Evolutionary conservation across 805 yeast genomes (phyloP).

Genomic region (Helenozyma baotianmanensis): DNA sequence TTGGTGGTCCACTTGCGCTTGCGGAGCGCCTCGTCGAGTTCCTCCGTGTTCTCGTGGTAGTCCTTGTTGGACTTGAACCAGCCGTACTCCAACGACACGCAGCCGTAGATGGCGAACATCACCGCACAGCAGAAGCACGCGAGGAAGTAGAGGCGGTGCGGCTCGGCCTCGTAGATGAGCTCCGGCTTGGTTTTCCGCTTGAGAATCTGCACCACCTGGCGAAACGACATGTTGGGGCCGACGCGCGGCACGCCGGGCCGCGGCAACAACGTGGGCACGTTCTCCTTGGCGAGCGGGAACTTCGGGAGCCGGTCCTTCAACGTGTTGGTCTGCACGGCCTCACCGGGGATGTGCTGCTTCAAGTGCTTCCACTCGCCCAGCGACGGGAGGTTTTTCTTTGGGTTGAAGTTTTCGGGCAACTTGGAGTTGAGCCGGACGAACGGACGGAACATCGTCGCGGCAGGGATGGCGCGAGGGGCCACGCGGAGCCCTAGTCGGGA

Average conservation of each 20-base stretch:
- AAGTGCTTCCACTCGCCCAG: conserved; percentile 39
- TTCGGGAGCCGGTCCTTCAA: conserved; percentile 58
- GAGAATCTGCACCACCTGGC: conserved; percentile 58
- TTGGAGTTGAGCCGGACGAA: conserved; percentile 21
- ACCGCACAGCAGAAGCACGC: conserved; percentile 65
- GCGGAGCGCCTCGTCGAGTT: conserved; percentile 39
- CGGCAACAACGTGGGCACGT: conserved; percentile 64
- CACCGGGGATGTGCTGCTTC: conserved; percentile 56
- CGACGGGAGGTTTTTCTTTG: conserved; percentile 29
- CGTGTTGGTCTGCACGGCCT: conserved; percentile 38
- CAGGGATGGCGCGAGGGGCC: background rate
- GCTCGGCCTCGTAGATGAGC: conserved; percentile 76
- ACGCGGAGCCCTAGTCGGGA: conserved; percentile 1
- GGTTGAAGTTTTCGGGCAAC: conserved; percentile 27
- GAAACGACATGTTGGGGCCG: conserved; percentile 49
- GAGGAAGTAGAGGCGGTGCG: conserved; percentile 71
- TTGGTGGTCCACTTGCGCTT: conserved; percentile 35
- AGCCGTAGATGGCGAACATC: conserved; percentile 64
- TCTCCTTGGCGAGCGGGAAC: conserved; percentile 61
- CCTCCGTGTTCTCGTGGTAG: conserved; percentile 49
- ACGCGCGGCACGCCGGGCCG: conserved; percentile 76
- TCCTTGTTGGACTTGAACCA: conserved; percentile 46
- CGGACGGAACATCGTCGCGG: background rate
- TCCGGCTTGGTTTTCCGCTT: conserved; percentile 59
- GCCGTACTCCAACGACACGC: conserved; percentile 56